Evolutionary conservation across 108 stramenopile genomes (phyloP).

Genomic region (Cyclotella baltica): DNA sequence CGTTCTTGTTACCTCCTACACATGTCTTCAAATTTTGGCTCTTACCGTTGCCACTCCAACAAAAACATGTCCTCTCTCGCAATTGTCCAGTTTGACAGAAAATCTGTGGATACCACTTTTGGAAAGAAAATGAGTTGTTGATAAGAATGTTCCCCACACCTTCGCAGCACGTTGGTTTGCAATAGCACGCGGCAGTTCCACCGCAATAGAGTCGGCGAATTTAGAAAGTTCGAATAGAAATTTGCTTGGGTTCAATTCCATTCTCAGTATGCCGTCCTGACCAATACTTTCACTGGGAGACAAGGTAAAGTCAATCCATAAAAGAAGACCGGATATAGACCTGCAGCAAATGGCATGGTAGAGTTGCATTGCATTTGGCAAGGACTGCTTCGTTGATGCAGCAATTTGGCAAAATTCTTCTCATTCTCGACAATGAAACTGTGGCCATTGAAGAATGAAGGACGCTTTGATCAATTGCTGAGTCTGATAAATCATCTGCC

Average conservation of each 20-base stretch:
- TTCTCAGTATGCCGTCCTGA: slow-evolving; percentile 55
- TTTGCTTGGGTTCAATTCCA: slow-evolving; percentile 51
- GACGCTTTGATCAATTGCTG: background rate
- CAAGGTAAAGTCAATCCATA: slow-evolving; percentile 73
- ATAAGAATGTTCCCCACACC: slow-evolving; percentile 85
- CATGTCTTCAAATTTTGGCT: slow-evolving; percentile 90
- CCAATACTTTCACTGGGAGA: slow-evolving; percentile 59
- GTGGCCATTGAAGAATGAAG: slow-evolving; percentile 17
- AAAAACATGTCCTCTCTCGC: slow-evolving; percentile 94
- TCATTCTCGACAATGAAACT: slow-evolving; percentile 37
- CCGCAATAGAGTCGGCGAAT: slow-evolving; percentile 89
- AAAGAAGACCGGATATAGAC: slow-evolving; percentile 55
- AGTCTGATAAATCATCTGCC: background rate
- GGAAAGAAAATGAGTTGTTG: slow-evolving; percentile 66
- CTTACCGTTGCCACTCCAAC: slow-evolving; percentile 93
- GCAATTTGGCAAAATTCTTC: background rate
- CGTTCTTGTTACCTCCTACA: slow-evolving; percentile 96
- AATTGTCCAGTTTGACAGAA: slow-evolving; percentile 89
- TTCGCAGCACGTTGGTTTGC: slow-evolving; percentile 84
- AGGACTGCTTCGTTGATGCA: background rate
- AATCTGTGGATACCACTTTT: slow-evolving; percentile 84
- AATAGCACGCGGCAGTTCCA: slow-evolving; percentile 50
- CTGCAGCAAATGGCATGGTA: slow-evolving; percentile 74
- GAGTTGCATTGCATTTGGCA: slow-evolving; percentile 38
- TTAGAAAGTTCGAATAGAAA: slow-evolving; percentile 79